Evolutionary conservation across 352 stramenopile species (phyloP).

Genomic region (Phytophthora citricola): DNA sequence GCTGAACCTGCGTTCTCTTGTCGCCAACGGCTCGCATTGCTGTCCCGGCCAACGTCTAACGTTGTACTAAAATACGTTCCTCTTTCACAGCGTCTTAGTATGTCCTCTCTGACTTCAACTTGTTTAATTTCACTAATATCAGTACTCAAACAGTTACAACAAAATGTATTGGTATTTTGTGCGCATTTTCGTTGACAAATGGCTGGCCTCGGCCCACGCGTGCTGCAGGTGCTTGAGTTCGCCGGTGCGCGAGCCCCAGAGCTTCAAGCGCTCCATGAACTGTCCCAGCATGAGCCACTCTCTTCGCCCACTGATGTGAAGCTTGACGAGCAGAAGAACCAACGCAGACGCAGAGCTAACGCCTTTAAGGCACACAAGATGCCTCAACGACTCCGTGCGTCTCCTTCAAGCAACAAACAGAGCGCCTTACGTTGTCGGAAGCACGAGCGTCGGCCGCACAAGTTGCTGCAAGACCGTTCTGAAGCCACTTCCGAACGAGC

Average conservation of each 20-base stretch:
- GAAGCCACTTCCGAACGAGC: slow-evolving; percentile 12
- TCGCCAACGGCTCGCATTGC: not conserved
- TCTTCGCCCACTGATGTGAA: slow-evolving; percentile 43
- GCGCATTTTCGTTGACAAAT: slow-evolving; percentile 12
- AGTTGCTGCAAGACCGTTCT: slow-evolving; percentile 37
- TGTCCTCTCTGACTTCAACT: not conserved
- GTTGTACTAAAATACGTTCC: not conserved
- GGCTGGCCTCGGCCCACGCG: slow-evolving; percentile 56
- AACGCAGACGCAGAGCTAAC: slow-evolving; percentile 75
- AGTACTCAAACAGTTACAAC: no score
- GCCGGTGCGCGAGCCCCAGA: slow-evolving; percentile 70
- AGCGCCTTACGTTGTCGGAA: slow-evolving; percentile 51
- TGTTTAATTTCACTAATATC: not conserved
- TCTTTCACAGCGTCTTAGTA: not conserved
- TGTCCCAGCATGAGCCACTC: slow-evolving; percentile 45
- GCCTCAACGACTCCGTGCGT: slow-evolving; percentile 59
- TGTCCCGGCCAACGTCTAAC: no score
- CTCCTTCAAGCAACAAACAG: slow-evolving; percentile 3
- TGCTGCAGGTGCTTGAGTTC: slow-evolving; percentile 86
- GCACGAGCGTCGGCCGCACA: slow-evolving; percentile 63
- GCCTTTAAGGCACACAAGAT: slow-evolving; percentile 82
- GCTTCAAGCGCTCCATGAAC: slow-evolving; percentile 76
- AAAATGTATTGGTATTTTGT: no score
- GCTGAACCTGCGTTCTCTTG: slow-evolving; percentile 3
- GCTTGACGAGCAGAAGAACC: slow-evolving; percentile 59